Evolutionary conservation across 179 eudicot genomes (phyloP).

Genomic region (Actinidia arguta): DNA sequence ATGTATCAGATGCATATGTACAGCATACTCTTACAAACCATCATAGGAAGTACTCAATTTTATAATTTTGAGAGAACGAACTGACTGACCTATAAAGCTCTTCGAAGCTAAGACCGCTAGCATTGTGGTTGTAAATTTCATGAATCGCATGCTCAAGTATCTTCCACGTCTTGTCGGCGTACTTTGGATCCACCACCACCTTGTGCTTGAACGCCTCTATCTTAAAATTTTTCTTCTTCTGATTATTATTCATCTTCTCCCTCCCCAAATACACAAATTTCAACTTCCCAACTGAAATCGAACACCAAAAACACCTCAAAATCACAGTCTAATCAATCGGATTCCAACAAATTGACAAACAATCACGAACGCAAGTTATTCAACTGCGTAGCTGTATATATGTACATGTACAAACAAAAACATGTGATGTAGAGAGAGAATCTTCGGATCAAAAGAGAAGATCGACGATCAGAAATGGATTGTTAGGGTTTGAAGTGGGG

Average conservation of each 20-base stretch:
- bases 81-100: slow-evolving; percentile 51
- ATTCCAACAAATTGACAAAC: not conserved
- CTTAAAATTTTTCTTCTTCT: slow-evolving; percentile 55
- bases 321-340: not conserved
- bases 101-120: slow-evolving; percentile 61
- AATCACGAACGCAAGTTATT: not conserved
- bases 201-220: slow-evolving; percentile 59
- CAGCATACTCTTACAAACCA: not conserved
- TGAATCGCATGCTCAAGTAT: slow-evolving; percentile 60
- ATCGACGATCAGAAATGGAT: not conserved
- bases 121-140: slow-evolving; percentile 64
- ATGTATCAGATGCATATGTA: not conserved
- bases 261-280: not conserved
- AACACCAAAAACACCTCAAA: not conserved
- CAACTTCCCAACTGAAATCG: not conserved
- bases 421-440: not conserved
- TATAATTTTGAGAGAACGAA: not conserved
- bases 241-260: slow-evolving; percentile 33
- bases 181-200: slow-evolving; percentile 56
- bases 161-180: slow-evolving; percentile 68
- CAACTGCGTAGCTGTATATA: not conserved
- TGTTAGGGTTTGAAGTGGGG: not conserved
- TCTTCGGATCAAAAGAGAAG: slow-evolving; percentile 2
- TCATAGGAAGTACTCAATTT: not conserved
- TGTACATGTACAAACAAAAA: not conserved